Base-by-base conservation (phyloP, 2,329 filamentous ascomycete genomes). In the Colletotrichum horii region DNA sequence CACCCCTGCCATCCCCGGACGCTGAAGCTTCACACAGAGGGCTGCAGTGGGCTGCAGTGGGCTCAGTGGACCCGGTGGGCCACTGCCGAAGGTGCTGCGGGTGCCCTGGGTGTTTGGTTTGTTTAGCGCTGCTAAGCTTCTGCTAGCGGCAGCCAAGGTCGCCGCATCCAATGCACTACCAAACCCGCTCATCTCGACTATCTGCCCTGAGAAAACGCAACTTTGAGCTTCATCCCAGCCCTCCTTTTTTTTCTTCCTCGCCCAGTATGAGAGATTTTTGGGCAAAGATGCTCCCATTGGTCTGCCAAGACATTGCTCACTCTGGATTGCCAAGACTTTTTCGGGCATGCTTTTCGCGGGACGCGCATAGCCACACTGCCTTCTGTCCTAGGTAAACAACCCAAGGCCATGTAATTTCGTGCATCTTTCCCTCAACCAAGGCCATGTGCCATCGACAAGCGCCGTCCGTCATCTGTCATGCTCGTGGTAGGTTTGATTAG, bases 91-190 rank as follows among this genome's bases (percentile, higher is more conserved):
- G n/a, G n/a, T n/a, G n/a, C 34, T 15, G 19, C 26, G 55, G 69
- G 67, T 70, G 19, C 34, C n/a, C n/a, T n/a, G 55, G 64, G 67
- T 70, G 70, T 75, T 73, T 69, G 74, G 74, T 38, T 73, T 75
- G 74, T 75, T 75, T 73, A 75, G 64, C 26, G 74, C 70, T 75
- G 74, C 74, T 75, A 75, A 75, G 74, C 74, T 75, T 75, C 70
- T 75, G 74, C 74, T 75, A 75, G 70, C 70, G 56, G 12, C 56
- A 15, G 74, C 74, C 74, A 73, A 75, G 74, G 38, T 36, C 34
- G 64, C 74, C 70, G 70, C 74, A 75, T 73, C 48, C 34, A 65
- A 32, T 55, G 19, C 74, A 66, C 66, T 75, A 75, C 71, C 74
- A 74, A 73, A 64, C 68, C 30, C 11, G 4, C 22, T 15, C 38